Evolutionary conservation across 805 yeast species (phyloP).

Genomic region (Komagataella phaffii): DNA sequence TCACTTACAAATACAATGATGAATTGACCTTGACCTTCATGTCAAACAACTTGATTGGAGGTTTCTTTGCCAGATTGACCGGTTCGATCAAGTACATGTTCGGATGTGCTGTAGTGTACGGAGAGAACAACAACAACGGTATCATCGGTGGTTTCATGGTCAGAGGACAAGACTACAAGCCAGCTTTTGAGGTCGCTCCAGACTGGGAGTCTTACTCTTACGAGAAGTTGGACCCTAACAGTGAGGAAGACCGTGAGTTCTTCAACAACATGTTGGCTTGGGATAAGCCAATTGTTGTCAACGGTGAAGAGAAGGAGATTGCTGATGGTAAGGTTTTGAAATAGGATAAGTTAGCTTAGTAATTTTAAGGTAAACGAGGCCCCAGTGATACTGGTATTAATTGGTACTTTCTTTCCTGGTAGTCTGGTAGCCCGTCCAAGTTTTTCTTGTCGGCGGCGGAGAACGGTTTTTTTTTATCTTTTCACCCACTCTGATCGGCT

Average conservation of each 20-base stretch:
- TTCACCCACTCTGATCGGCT: neutral
- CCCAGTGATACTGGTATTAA: neutral
- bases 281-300: constrained; percentile 82
- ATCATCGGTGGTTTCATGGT: constrained; percentile 88
- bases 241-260: constrained; percentile 65
- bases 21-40: constrained; percentile 94
- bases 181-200: constrained; percentile 98
- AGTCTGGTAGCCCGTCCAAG: neutral
- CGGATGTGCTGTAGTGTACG: constrained; percentile 90
- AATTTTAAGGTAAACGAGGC: neutral
- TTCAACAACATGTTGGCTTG: constrained; percentile 92
- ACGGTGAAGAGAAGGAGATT: constrained; percentile 76
- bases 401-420: neutral
- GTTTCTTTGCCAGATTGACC: constrained; percentile 90
- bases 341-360: constrained; percentile 23
- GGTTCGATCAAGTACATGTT: constrained; percentile 91
- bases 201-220: constrained; percentile 93
- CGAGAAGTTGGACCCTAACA: constrained; percentile 71
- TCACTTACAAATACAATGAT: constrained; percentile 94
- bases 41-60: constrained; percentile 97
- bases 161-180: constrained; percentile 83
- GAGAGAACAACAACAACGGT: constrained; percentile 98
- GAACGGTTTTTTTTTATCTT: neutral
- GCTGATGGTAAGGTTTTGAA: constrained; percentile 97
- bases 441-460: neutral